Conservation (phyloP, 176 grass and related monocot genomes). For the sorghum (Sorghum bicolor) region Sorghum_bicolor_NCBIv3 NC_012873.2:59590001-59590500, state of each 20-base stretch:
- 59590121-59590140: constrained; percentile 98
- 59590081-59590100: constrained; percentile 1
- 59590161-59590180: constrained; percentile 58
- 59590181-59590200: background rate
- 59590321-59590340: constrained; percentile 94
- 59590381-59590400: background rate
- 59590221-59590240: background rate
- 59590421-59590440: background rate
- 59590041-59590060: background rate
- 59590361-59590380: background rate
- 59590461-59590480: too few relatives aligned
- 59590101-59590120: constrained; percentile 59
- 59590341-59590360: background rate
- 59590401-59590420: background rate
- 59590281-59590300: constrained; percentile 93
- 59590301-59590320: constrained; percentile 91
- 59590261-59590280: background rate
- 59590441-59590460: background rate
- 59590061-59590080: background rate
- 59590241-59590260: background rate
- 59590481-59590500: too few relatives aligned
- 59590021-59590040: constrained; percentile 60
- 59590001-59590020: constrained; percentile 49
- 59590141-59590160: constrained; percentile 96
- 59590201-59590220: background rate